These are phyloP conservation scores for Aspergillus phoenicis DNA, from an alignment of 2,329 filamentous ascomycete species.

Conservation along the genomic window DNA sequence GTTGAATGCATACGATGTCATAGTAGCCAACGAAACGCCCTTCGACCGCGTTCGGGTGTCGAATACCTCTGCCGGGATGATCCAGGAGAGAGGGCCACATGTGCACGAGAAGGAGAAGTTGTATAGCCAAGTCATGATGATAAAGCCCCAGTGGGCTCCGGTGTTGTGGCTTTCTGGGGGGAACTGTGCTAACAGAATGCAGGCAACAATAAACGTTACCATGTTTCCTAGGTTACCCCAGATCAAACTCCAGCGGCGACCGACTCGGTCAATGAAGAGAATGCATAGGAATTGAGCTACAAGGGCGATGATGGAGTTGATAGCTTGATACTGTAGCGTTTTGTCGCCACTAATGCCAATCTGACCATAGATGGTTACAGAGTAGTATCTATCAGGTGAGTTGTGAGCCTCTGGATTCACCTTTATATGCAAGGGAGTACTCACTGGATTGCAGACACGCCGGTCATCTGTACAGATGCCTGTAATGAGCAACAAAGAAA, in stretches of 20 bases:
- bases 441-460: constrained; percentile 69
- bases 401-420: not conserved
- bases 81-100: constrained; percentile 68
- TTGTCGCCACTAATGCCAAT: constrained; percentile 68
- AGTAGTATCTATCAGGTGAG: constrained; percentile 59
- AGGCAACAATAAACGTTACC: constrained; percentile 71
- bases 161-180: constrained; percentile 56
- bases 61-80: constrained; percentile 68
- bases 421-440: not conserved
- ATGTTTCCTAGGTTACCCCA: constrained; percentile 71
- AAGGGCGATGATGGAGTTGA: constrained; percentile 71
- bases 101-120: constrained; percentile 75
- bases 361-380: constrained; percentile 65
- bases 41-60: constrained; percentile 74
- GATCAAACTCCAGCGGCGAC: constrained; percentile 73
- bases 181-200: constrained; percentile 59
- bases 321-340: constrained; percentile 74
- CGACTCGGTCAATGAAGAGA: constrained; percentile 65
- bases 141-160: constrained; percentile 59
- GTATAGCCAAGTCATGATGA: constrained; percentile 75
- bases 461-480: constrained; percentile 75
- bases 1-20: constrained; percentile 74
- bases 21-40: constrained; percentile 73
- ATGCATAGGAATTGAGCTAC: constrained; percentile 70
- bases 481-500: constrained; percentile 71